Base-by-base conservation (phyloP, 2,329 filamentous ascomycete genomes). In the Ophiostoma sp. region DNA sequence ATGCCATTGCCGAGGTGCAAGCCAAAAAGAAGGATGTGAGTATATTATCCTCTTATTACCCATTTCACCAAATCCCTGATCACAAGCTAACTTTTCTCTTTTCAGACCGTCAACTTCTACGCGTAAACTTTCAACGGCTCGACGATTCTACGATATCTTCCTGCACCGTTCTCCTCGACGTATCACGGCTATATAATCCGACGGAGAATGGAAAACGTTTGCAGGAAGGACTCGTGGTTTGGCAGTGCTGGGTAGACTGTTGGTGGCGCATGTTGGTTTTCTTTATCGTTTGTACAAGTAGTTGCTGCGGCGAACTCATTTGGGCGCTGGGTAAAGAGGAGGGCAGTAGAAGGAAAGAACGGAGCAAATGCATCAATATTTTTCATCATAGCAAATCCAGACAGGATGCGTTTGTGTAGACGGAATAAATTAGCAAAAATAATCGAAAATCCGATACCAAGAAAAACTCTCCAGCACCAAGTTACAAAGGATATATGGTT, bases 1-100 rank as follows among this genome's bases (percentile, higher is more conserved):
- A 99, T 86, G 96, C 96, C 75, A 98, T 99, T 82, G 89, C 94
- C 50, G 96, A 99, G 84, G 96, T 99, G 78, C 94, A 95, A 83
- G 91, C 92, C 76, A 92, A 97, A 91, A 97, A 97, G 92, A 97
- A 97, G 89, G 94, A 97, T 76, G 88, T 89, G 79, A 85, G 88
- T 86, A 66, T 25, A 36, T 0, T 31, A 17, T 0, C 48, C 31
- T 7, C 31, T 17, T 28, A 33, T 9, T 22, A 31, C 52, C 39
- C 11, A 19, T 22, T n/a, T 64, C 25, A n/a, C 42, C 33, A 48
- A 28, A 9, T 17, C 8, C 28, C 19, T 11, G 15, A 71, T 11
- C 63, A 33, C 17, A 55, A 63, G 74, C 81, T 82, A 78, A 82
- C 74, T 39, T 61, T 36, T 17, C 15, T 45, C 6, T 22, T 31